Base-by-base conservation (phyloP, 805 yeast genomes). In the Cyberlindnera lachancei region DNA sequence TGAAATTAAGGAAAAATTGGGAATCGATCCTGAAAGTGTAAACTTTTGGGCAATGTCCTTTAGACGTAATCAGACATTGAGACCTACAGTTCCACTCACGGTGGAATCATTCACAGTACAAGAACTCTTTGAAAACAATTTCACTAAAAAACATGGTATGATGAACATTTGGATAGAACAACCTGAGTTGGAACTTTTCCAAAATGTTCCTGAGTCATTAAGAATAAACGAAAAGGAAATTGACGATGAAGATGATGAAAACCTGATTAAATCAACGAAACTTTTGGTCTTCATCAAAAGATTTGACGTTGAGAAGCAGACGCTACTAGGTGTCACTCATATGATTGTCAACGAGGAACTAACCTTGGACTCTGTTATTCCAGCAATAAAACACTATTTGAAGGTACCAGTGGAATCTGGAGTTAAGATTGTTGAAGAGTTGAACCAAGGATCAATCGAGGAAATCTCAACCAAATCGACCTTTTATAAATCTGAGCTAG, bases 151-250 rank as follows among this genome's bases (percentile, higher is more conserved):
- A 53, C 54, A 66, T 49, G 60, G 68, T 36, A 66, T 67, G 37
- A 58, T 75, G 47, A 70, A 73, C 22, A 58, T 85, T 23, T 86
- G 72, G 60, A 67, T 82, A 22, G 92, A 83, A 40, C 87, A 84
- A 29, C 63, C 65, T 3, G 52, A 56, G 16, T 15, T 30, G 9
- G 47, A 43, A 23, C 23, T 48, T 15, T 32, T 41, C 24, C 37
- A 27, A 7, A 15, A 12, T 4, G 25, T 35, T 18, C 35, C 40
- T 8, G 23, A 34, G 7, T 7, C 23, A 12, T 15, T 34, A 20
- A 27, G 23, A 18, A 8, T 9, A 17, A 27, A 30, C 6, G 27
- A 27, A 18, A 36, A 41, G 12, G 25, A 44, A 3, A 17, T 30
- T 7, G 32, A 35, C 11, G 35, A 30, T 5, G 39, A 31, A 10